Base-by-base conservation (phyloP, 306 rosid genomes). In the Pueraria montana region DNA sequence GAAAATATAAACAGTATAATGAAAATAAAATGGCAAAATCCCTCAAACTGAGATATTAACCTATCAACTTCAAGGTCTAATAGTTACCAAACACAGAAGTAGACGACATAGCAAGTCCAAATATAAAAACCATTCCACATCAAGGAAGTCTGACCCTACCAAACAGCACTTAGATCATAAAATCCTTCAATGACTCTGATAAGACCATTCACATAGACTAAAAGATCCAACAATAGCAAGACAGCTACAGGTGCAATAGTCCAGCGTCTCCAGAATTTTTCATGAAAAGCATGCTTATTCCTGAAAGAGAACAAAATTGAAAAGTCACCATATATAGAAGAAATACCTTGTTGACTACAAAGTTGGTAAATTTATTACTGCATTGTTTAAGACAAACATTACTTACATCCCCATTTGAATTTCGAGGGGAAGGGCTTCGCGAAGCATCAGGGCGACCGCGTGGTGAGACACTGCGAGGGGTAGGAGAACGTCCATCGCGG, bases 371-470 rank as follows among this genome's bases (percentile, higher is more conserved):
- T 58, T 23, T 36, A 3, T 48, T 32, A 53, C 42, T 5, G 30
- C 56, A 69, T 16, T 24, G 38, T 6, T 48, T 14, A 68, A 72
- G 16, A 36, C 38, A 20, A 76, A 65, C 66, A 42, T 48, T 68
- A 92, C 96, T 89, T 87, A 94, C 97, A 86, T 91, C 91, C 63
- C 87, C 89, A 78, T 92, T 88, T 11, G 87, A 87, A 80, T 89
- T 83, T 34, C 75, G 75, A 18, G 92, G 93, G 34, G 93, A 92
- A 40, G 87, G 91, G 74, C 92, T 94, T 59, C 76, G 87, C 2
- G 92, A 90, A 78, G 89, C 85, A 77, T 80, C 82, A 75, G 83
- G 80, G 43, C 63, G 94, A 59, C 85, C 87, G 0, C 71, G 80
- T 0, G 94, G 98, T 72, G 94, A 91, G 80, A 87, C 88, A 87